These are phyloP conservation scores for Blastomyces emzantsi DNA, from an alignment of 2,329 filamentous ascomycete species.

Conservation along the genomic window DNA sequence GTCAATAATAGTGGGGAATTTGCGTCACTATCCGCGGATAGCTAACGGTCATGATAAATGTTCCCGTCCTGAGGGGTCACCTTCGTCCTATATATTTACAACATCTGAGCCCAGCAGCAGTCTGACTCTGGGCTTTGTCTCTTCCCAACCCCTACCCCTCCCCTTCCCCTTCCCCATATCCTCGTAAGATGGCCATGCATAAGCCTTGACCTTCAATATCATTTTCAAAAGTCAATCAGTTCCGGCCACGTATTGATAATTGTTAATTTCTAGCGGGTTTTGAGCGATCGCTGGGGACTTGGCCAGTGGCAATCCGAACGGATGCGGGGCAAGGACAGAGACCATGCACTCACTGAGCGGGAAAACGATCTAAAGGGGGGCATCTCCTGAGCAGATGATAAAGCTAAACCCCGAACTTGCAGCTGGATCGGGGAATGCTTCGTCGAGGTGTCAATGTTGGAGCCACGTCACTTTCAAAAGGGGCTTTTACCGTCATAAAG, in stretches of 20 bases:
- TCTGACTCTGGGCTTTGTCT: not conserved
- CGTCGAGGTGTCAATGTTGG: not conserved
- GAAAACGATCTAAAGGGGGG: not conserved
- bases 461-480: slow-evolving; percentile 5
- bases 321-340: not conserved
- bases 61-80: not conserved
- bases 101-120: not conserved
- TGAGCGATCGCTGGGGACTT: not conserved
- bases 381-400: not conserved
- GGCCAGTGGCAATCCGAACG: not conserved
- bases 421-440: not conserved
- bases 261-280: not conserved
- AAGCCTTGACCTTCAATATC: not conserved
- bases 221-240: slow-evolving; percentile 1
- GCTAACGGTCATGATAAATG: not conserved
- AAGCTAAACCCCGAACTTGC: not conserved
- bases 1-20: not conserved
- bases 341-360: not conserved
- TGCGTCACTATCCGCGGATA: not conserved
- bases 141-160: not conserved
- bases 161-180: not conserved
- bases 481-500: not conserved
- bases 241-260: slow-evolving; percentile 2
- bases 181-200: not conserved
- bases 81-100: not conserved